These are phyloP conservation scores for Elsinoe australis DNA, from an alignment of 2,329 filamentous ascomycete species.

Conservation along the genomic window DNA sequence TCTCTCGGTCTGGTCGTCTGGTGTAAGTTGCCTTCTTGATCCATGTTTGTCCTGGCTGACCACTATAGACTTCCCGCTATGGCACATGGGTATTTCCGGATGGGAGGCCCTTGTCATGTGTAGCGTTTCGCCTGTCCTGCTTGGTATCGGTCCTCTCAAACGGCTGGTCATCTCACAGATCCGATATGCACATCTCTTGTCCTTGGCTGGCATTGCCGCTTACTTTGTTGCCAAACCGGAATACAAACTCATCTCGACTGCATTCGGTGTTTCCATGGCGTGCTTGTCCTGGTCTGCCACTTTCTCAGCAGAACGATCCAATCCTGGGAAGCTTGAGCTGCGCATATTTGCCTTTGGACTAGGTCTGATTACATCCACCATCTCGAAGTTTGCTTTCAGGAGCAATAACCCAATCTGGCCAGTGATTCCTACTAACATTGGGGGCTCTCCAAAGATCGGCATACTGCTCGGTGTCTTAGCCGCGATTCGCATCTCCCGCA, in stretches of 20 bases:
- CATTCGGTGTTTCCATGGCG: constrained; percentile 70
- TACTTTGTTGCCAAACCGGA: constrained; percentile 68
- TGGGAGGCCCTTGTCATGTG: constrained; percentile 86
- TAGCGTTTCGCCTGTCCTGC: constrained; percentile 70
- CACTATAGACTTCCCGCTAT: constrained; percentile 75
- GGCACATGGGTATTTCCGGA: constrained; percentile 98
- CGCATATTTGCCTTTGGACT: constrained; percentile 73
- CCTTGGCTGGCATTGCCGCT: constrained; percentile 74
- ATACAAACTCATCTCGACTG: constrained; percentile 69
- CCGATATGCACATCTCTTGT: constrained; percentile 61
- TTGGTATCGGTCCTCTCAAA: constrained; percentile 63
- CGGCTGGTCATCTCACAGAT: constrained; percentile 60
- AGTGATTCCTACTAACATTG: constrained; percentile 80
- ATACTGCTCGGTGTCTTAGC: constrained; percentile 68
- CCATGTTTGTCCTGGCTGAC: not conserved
- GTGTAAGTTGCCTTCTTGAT: constrained; percentile 57
- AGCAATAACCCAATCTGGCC: constrained; percentile 98
- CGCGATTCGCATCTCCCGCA: constrained; percentile 33
- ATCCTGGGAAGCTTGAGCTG: constrained; percentile 68
- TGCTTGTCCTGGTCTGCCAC: constrained; percentile 80
- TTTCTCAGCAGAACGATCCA: constrained; percentile 67
- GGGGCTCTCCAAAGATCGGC: constrained; percentile 84
- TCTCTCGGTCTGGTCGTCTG: constrained; percentile 83
- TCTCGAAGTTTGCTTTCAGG: constrained; percentile 85
- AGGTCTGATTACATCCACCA: constrained; percentile 74